phyloP scores from a whole-genome alignment of 352 stramenopile species.

The Elongisporangium undulatum region DNA sequence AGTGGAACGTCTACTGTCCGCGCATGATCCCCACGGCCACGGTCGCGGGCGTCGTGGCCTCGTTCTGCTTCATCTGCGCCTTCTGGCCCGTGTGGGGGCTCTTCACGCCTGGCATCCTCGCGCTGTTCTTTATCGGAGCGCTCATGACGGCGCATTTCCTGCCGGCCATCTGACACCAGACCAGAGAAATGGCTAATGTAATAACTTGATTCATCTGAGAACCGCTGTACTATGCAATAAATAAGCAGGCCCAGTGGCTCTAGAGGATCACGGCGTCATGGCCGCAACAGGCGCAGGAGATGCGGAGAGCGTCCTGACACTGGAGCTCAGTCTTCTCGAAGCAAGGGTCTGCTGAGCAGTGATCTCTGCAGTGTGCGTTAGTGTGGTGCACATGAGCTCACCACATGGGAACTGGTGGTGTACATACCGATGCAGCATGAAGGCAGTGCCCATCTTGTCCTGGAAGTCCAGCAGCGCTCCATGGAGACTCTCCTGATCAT shows the following conservation, averaged over 20 bases:
- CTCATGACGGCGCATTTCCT: constrained; percentile 94
- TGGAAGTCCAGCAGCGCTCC: constrained; percentile 57
- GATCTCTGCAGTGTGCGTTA: constrained; percentile 22
- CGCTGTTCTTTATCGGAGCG: constrained; percentile 86
- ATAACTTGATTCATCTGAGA: constrained; percentile 2
- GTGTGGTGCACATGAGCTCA: neutral
- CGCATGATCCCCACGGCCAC: constrained; percentile 89
- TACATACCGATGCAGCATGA: constrained; percentile 56
- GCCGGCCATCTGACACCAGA: constrained; percentile 55
- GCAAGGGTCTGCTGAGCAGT: constrained; percentile 37
- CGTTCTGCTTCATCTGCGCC: constrained; percentile 77
- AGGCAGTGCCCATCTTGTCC: constrained; percentile 47
- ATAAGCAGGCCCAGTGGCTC: constrained; percentile 11
- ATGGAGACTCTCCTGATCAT: constrained; percentile 34
- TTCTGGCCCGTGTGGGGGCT: constrained; percentile 92
- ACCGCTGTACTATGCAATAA: constrained; percentile 12
- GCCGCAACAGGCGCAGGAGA: constrained; percentile 31
- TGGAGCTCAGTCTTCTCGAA: constrained; percentile 33
- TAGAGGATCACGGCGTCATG: constrained; percentile 22
- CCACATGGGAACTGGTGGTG: constrained; percentile 1
- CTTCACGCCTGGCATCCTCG: constrained; percentile 86
- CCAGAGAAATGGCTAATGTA: constrained; percentile 4
- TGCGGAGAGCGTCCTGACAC: constrained; percentile 26
- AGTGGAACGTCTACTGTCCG: constrained; percentile 92
- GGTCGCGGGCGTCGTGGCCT: constrained; percentile 53